Evolutionary conservation across 208 protist genomes (phyloP).

Genomic region (Trypanosoma rangeli): DNA sequence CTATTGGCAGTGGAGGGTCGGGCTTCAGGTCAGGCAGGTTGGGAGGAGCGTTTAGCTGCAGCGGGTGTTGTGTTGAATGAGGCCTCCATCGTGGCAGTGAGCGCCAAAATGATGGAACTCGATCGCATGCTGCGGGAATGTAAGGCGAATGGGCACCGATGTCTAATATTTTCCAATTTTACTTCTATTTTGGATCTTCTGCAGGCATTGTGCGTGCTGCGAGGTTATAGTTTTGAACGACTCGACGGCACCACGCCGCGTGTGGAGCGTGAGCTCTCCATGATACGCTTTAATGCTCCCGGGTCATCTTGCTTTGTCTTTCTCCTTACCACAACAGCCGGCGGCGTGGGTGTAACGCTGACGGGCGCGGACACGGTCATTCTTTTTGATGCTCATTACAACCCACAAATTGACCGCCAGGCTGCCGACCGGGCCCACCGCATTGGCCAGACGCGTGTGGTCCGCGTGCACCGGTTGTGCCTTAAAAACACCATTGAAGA

Average conservation of each 20-base stretch:
- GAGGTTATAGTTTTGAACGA: constrained; percentile 77
- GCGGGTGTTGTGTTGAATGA: constrained; percentile 68
- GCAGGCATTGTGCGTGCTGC: constrained; percentile 71
- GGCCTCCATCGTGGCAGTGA: constrained; percentile 62
- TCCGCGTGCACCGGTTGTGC: constrained; percentile 96
- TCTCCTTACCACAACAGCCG: constrained; percentile 96
- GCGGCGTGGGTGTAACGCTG: constrained; percentile 98
- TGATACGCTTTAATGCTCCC: constrained; percentile 93
- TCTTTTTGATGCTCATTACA: constrained; percentile 97
- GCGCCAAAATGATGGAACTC: constrained; percentile 94
- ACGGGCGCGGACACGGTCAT: constrained; percentile 95
- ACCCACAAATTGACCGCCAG: constrained; percentile 98
- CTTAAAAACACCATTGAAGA: constrained; percentile 94
- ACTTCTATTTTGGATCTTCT: constrained; percentile 87
- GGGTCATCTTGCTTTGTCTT: constrained; percentile 94
- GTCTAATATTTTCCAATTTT: constrained; percentile 93
- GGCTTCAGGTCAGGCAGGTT: constrained; percentile 7
- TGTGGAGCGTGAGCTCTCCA: constrained; percentile 89
- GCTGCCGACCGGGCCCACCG: constrained; percentile 94
- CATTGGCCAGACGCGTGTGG: constrained; percentile 95
- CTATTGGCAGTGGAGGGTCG: constrained; percentile 56
- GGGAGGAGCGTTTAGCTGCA: constrained; percentile 46
- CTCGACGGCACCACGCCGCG: constrained; percentile 81
- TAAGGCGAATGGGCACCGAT: constrained; percentile 74
- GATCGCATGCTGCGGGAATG: constrained; percentile 90